Conservation (phyloP, 768 basidiomycete genomes). For the Epithele typhae region DNA sequence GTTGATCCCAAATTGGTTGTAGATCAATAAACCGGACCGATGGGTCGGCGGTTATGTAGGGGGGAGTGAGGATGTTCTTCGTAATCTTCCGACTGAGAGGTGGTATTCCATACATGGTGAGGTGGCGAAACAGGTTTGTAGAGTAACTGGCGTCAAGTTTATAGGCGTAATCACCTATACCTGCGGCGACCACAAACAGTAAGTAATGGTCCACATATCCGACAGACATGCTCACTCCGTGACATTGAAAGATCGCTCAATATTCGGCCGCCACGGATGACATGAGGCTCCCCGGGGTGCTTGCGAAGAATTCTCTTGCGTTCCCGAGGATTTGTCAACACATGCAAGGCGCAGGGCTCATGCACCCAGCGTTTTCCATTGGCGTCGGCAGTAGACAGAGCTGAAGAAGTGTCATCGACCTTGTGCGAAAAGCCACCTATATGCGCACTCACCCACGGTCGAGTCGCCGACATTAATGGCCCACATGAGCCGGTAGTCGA, state of each 20-base stretch:
- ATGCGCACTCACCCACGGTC: neutral
- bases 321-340: neutral
- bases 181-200: neutral
- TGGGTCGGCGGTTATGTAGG: conserved; percentile 1
- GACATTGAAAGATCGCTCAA: neutral
- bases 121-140: neutral
- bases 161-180: neutral
- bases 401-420: neutral
- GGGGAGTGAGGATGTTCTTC: neutral
- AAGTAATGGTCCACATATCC: no score
- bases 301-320: neutral
- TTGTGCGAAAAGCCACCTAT: neutral
- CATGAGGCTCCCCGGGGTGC: neutral
- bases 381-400: neutral
- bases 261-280: neutral
- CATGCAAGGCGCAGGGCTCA: neutral
- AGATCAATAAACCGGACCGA: conserved; percentile 1
- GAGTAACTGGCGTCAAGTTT: neutral
- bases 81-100: neutral
- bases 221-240: neutral
- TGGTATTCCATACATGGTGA: neutral
- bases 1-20: neutral
- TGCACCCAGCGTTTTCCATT: neutral
- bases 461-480: conserved; percentile 2
- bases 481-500: conserved; percentile 1